These are phyloP conservation scores for Seiridium cupressi DNA, from an alignment of 2,329 filamentous ascomycete species.

Conservation along the genomic window DNA sequence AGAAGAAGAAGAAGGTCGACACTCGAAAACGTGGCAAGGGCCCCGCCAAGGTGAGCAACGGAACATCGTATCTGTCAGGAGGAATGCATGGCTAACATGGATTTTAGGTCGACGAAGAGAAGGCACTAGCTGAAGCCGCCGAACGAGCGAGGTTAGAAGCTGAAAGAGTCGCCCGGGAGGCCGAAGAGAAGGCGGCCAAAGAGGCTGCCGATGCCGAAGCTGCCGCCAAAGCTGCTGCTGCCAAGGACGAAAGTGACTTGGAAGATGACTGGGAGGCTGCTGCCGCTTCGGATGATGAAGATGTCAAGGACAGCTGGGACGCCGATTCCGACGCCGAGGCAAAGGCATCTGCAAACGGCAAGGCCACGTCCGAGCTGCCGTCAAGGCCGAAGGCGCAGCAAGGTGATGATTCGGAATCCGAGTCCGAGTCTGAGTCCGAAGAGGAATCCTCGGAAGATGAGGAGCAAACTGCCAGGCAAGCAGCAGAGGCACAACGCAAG, in stretches of 20 bases:
- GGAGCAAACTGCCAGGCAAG: slow-evolving; percentile 68
- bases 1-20: slow-evolving; percentile 77
- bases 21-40: slow-evolving; percentile 71
- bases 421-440: slow-evolving; percentile 44
- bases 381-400: slow-evolving; percentile 31
- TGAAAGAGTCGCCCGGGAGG: slow-evolving; percentile 62
- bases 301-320: slow-evolving; percentile 94
- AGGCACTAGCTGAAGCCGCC: slow-evolving; percentile 74
- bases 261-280: slow-evolving; percentile 89
- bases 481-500: slow-evolving; percentile 75
- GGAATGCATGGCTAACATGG: slow-evolving; percentile 5
- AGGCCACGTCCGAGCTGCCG: slow-evolving; percentile 25
- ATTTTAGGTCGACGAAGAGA: slow-evolving; percentile 69
- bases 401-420: slow-evolving; percentile 39
- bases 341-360: slow-evolving; percentile 26
- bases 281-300: slow-evolving; percentile 71
- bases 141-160: slow-evolving; percentile 68
- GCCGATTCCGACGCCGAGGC: slow-evolving; percentile 74
- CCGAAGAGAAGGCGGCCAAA: slow-evolving; percentile 57
- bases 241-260: slow-evolving; percentile 55
- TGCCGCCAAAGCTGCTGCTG: slow-evolving; percentile 51
- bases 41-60: slow-evolving; percentile 45
- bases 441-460: slow-evolving; percentile 71
- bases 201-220: slow-evolving; percentile 57
- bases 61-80: not conserved